Conservation (phyloP, 257 asterid genomes). For the Voacanga thouarsii region DNA sequence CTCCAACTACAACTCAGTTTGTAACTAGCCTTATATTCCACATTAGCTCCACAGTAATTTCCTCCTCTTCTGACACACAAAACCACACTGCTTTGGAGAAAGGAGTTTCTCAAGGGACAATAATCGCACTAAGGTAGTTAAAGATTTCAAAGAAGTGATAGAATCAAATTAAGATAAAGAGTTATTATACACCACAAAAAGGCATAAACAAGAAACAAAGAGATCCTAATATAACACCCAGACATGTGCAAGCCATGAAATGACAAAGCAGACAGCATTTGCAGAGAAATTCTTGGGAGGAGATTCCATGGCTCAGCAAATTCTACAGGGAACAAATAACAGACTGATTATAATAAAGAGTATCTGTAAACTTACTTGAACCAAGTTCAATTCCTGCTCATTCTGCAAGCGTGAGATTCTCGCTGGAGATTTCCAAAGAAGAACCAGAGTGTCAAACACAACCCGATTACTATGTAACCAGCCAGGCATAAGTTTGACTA, state of each 20-base stretch:
- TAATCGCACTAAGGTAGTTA: background rate
- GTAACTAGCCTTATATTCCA: background rate
- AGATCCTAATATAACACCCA: background rate
- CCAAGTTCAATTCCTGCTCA: conserved; percentile 91
- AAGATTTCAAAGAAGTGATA: too few species aligned
- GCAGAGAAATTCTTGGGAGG: too few species aligned
- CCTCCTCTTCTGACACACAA: background rate
- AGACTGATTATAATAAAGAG: background rate
- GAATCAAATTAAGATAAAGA: background rate
- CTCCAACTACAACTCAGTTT: background rate
- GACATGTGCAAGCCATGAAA: background rate
- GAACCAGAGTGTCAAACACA: conserved; percentile 78
- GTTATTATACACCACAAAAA: background rate
- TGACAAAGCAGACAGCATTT: background rate
- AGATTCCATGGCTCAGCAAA: background rate
- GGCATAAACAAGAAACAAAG: background rate
- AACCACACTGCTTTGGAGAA: background rate
- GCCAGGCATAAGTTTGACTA: conserved; percentile 94
- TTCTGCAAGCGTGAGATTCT: conserved; percentile 75
- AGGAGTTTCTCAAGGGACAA: background rate
- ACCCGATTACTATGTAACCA: conserved; percentile 92
- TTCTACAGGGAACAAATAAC: background rate
- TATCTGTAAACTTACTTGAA: conserved; percentile 67
- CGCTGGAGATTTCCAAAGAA: conserved; percentile 91
- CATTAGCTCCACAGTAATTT: background rate